Conservation (phyloP, 2,329 filamentous ascomycete genomes). For the Colletotrichum lini region DNA sequence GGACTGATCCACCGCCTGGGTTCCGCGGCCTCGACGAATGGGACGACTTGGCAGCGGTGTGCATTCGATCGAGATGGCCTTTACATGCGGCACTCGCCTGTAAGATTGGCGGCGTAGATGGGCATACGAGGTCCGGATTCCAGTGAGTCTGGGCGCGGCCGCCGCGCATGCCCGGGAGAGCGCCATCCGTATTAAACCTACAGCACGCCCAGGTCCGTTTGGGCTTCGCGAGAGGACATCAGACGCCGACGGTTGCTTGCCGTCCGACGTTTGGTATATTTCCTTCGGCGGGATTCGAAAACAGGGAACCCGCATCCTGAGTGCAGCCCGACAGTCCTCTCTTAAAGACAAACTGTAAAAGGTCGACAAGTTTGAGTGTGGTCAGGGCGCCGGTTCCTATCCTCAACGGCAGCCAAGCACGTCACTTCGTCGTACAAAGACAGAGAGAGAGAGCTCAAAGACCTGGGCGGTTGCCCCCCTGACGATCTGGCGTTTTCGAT, state of each 20-base stretch:
- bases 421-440: slow-evolving; percentile 17
- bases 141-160: background rate
- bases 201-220: background rate
- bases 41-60: background rate
- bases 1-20: background rate
- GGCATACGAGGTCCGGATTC: background rate
- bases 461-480: slow-evolving; percentile 14
- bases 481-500: slow-evolving; percentile 30
- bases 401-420: background rate
- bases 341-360: background rate
- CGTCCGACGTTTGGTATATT: background rate
- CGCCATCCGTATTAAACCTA: slow-evolving; percentile 1
- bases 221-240: background rate
- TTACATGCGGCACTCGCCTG: background rate
- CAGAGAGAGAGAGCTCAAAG: background rate
- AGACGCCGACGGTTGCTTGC: background rate
- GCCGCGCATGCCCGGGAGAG: slow-evolving; percentile 4
- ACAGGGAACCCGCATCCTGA: background rate
- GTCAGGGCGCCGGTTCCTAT: slow-evolving; percentile 20
- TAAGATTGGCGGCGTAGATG: background rate
- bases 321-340: background rate
- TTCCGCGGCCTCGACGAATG: background rate
- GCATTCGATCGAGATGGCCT: background rate
- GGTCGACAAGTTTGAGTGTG: slow-evolving; percentile 33
- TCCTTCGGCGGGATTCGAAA: background rate